phyloP scores from a whole-genome alignment of 345 rosid genomes.

The Adansonia digitata region DNA sequence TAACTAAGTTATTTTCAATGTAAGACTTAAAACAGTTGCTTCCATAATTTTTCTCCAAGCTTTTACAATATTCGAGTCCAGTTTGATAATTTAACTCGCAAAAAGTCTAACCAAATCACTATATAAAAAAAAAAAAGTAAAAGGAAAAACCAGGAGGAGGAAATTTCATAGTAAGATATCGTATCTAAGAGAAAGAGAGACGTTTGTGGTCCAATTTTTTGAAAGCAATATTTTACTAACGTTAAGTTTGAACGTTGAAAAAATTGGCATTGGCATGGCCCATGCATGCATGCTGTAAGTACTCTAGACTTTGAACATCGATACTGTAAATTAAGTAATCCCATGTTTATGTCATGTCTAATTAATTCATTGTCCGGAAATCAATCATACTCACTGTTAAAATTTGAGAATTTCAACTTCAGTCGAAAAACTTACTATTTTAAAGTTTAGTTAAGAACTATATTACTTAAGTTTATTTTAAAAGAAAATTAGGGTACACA shows the following conservation, averaged over 20 bases:
- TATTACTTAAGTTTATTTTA: too few relatives aligned
- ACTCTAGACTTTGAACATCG: background rate
- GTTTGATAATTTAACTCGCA: background rate
- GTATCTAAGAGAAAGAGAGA: background rate
- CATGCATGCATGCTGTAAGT: background rate
- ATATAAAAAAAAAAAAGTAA: too few relatives aligned
- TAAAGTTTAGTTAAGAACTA: too few relatives aligned
- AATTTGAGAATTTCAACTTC: background rate
- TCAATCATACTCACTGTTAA: background rate
- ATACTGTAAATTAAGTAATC: background rate
- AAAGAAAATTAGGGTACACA: too few relatives aligned
- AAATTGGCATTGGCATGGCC: background rate
- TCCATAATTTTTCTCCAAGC: too few relatives aligned
- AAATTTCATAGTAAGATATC: too few relatives aligned
- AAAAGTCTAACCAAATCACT: background rate
- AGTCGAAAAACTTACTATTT: background rate
- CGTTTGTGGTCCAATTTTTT: background rate
- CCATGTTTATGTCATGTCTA: background rate
- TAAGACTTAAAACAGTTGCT: too few relatives aligned
- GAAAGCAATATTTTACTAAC: background rate
- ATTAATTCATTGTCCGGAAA: background rate
- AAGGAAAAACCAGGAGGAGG: too few relatives aligned
- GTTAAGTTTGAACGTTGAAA: background rate
- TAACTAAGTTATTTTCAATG: too few relatives aligned
- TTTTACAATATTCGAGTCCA: too few relatives aligned